Conservation (phyloP, 2,329 filamentous ascomycete genomes). For the Aspergillus tubingensis region DNA sequence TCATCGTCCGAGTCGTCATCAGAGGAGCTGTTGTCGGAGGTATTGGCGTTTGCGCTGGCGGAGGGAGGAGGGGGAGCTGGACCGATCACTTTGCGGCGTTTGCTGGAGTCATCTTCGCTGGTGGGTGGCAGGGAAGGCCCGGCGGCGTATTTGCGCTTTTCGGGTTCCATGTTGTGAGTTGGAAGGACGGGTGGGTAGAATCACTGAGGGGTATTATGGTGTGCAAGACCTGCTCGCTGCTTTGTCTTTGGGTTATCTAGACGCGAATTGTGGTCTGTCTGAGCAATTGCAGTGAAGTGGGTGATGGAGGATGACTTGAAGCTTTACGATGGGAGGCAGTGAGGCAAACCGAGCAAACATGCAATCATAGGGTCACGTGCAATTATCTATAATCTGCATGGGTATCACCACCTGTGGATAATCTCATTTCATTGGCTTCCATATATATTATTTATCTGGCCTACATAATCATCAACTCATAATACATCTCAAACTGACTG, state of each 20-base stretch:
- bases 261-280: not conserved
- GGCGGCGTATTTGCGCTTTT: conserved; percentile 26
- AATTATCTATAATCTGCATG: too few relatives aligned
- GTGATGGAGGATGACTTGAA: not conserved
- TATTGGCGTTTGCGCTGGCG: conserved; percentile 19
- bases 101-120: conserved; percentile 24
- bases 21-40: conserved; percentile 33
- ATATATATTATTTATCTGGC: not conserved
- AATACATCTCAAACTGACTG: not conserved
- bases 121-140: conserved; percentile 13
- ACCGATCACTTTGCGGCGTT: conserved; percentile 56
- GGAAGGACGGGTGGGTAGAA: too few relatives aligned
- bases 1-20: conserved; percentile 40
- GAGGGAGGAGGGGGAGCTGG: conserved; percentile 58
- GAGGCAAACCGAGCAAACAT: not conserved
- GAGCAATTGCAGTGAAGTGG: not conserved
- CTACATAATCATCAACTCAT: not conserved
- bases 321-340: not conserved
- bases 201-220: too few relatives aligned
- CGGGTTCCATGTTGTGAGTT: not conserved
- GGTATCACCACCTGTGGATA: too few relatives aligned
- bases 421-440: not conserved
- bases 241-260: not conserved
- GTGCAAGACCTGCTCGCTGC: not conserved
- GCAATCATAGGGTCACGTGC: too few relatives aligned